Base-by-base conservation (phyloP, 805 yeast genomes). In the Lipomyces anomalus region DNA sequence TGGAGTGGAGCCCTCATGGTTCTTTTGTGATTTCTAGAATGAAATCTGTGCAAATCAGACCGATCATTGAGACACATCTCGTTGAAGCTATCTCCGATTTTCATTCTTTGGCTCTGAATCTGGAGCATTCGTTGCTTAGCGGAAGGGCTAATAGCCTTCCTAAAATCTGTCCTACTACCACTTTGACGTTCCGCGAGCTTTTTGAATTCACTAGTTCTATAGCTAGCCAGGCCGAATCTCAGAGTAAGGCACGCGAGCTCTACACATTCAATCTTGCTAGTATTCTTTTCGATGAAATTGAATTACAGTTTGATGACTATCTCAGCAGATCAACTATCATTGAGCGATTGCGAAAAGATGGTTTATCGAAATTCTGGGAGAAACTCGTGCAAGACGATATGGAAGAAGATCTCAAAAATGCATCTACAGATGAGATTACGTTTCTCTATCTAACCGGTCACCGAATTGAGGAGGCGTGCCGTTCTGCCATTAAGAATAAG, bases 381-480 rank as follows among this genome's bases (percentile, higher is more conserved):
- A 52, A 60, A 3, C 69, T 70, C 45, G 73, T 74, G 18, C 55
- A 56, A n/a, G 43, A 52, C 2, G 67, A 66, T n/a, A 63, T 73
- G 4, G 56, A 60, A 1, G 36, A 48, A 1, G 67, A 63, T n/a
- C 45, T 70, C n/a, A 46, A 45, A 2, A 43, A 54, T 4, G 44
- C 57, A 7, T 48, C 55, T 2, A 48, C 58, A 3, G 53, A 56
- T 1, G 77, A 76, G 52, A 58, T 70, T 7, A 48, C 54, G 11
- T 47, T 58, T 28, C 35, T 38, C 13, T 48, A 55, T 9, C 48
- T 69, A n/a, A 40, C 60, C 26, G 67, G 74, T 3, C 80, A 83
- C 43, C 76, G 81, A 45, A 57, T 86, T 23, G 67, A 72, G 6
- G 69, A 69, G 22, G 97, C 97, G 1, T 69, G 80, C 4, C 68